A percentile compares a stretch with the other conserved stretches of the same genome.
These are phyloP conservation scores for Friedmanniomyces simplex DNA, from an alignment of 495 filamentous ascomycete genomes.

Conservation along the genomic window DNA sequence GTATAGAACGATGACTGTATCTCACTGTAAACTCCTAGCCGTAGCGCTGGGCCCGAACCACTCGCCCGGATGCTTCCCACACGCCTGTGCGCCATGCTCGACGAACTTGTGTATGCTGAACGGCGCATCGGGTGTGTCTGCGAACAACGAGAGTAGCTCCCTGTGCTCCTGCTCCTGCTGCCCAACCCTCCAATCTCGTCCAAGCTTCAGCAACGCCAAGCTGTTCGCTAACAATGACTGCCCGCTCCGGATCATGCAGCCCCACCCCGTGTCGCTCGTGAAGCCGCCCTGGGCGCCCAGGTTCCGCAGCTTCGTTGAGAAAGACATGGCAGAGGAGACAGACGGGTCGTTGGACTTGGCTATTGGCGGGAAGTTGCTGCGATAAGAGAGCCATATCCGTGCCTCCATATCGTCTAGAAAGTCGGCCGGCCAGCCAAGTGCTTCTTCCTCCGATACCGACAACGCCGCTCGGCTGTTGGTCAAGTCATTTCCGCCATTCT, in stretches of 20 bases:
- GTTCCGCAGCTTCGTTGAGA: slow-evolving; percentile 73
- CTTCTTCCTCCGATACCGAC: slow-evolving; percentile 17
- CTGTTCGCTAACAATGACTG: slow-evolving; percentile 89
- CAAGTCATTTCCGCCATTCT: slow-evolving; percentile 7
- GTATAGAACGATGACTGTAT: too few species aligned
- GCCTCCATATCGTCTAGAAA: slow-evolving; percentile 93
- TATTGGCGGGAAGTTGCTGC: slow-evolving; percentile 77
- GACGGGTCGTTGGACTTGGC: slow-evolving; percentile 62
- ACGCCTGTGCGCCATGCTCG: slow-evolving; percentile 71
- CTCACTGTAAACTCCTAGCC: slow-evolving; percentile 89
- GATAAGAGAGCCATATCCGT: slow-evolving; percentile 92
- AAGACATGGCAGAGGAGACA: slow-evolving; percentile 63
- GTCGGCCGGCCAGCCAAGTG: slow-evolving; percentile 65
- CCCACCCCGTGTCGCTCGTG: slow-evolving; percentile 91
- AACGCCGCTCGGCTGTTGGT: slow-evolving; percentile 5
- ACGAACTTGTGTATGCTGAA: slow-evolving; percentile 97
- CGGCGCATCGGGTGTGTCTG: slow-evolving; percentile 73
- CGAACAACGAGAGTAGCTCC: slow-evolving; percentile 70
- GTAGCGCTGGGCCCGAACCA: slow-evolving; percentile 99
- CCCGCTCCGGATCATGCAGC: slow-evolving; percentile 97
- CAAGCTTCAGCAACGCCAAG: slow-evolving; percentile 56
- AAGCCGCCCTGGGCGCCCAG: slow-evolving; percentile 74
- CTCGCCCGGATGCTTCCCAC: slow-evolving; percentile 89
- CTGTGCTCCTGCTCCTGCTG: slow-evolving; percentile 52
- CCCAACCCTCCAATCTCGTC: slow-evolving; percentile 80